Evolutionary conservation across 2,329 filamentous ascomycete species (phyloP).

Genomic region (Exophiala sp.): DNA sequence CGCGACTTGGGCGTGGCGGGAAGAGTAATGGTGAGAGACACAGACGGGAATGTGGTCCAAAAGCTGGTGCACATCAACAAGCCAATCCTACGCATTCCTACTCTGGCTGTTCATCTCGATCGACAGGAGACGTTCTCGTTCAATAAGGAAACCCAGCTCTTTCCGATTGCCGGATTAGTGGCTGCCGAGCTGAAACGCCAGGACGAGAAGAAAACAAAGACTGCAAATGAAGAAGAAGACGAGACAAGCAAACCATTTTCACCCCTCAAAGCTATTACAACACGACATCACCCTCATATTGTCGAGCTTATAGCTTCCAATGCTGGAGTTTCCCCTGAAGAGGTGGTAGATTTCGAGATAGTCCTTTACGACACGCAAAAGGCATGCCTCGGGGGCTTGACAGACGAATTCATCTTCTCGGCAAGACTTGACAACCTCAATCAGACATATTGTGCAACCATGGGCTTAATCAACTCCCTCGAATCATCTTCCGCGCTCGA

Average conservation of each 20-base stretch:
- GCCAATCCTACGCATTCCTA: slow-evolving; percentile 87
- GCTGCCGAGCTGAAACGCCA: slow-evolving; percentile 83
- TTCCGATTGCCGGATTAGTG: slow-evolving; percentile 85
- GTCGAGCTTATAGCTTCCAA: slow-evolving; percentile 81
- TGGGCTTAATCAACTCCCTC: slow-evolving; percentile 79
- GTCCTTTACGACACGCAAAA: slow-evolving; percentile 97
- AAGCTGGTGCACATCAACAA: slow-evolving; percentile 87
- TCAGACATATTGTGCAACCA: slow-evolving; percentile 91
- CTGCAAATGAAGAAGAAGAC: slow-evolving; percentile 45
- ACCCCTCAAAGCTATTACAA: slow-evolving; percentile 70
- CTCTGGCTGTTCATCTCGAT: slow-evolving; percentile 89
- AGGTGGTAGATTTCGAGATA: slow-evolving; percentile 90
- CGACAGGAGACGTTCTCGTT: slow-evolving; percentile 81
- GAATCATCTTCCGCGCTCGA: slow-evolving; percentile 62
- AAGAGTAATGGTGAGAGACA: slow-evolving; percentile 73
- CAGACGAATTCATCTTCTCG: slow-evolving; percentile 93
- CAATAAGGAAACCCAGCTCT: slow-evolving; percentile 95
- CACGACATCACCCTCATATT: slow-evolving; percentile 85
- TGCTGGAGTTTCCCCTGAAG: slow-evolving; percentile 64
- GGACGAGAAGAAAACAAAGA: slow-evolving; percentile 34
- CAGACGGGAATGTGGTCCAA: slow-evolving; percentile 70
- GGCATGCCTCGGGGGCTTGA: slow-evolving; percentile 80
- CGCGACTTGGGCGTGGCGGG: slow-evolving; percentile 89
- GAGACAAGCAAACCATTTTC: slow-evolving; percentile 54
- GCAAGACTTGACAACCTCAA: slow-evolving; percentile 92